These are phyloP conservation scores for Boletus rubescentipes DNA, from an alignment of 768 basidiomycete genomes.

Conservation along the genomic window DNA sequence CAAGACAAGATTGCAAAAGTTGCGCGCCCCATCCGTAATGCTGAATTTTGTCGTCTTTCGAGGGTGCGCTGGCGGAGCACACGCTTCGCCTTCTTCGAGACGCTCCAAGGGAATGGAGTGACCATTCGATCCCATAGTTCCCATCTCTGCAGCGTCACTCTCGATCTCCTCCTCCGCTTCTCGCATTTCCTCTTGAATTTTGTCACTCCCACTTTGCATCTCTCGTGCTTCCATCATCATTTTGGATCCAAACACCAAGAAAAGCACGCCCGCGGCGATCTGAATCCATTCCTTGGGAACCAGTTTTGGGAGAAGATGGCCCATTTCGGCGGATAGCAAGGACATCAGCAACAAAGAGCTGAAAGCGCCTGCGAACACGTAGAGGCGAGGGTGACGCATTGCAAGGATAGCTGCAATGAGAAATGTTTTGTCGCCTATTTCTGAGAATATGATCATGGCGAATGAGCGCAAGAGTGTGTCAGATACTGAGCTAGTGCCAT, in stretches of 20 bases:
- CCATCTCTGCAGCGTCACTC: constrained; percentile 61
- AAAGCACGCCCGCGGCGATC: constrained; percentile 72
- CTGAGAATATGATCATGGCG: constrained; percentile 88
- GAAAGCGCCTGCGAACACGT: constrained; percentile 89
- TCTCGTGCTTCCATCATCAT: constrained; percentile 83
- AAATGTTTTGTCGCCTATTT: constrained; percentile 96
- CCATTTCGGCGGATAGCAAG: constrained; percentile 89
- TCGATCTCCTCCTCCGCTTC: constrained; percentile 97
- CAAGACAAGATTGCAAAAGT: constrained; percentile 77
- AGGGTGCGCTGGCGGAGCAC: constrained; percentile 10
- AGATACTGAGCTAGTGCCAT: constrained; percentile 8
- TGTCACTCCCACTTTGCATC: constrained; percentile 77
- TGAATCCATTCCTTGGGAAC: constrained; percentile 73
- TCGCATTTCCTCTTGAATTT: constrained; percentile 91
- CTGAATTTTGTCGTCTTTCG: constrained; percentile 20
- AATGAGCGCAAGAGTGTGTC: constrained; percentile 76
- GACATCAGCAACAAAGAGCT: constrained; percentile 91
- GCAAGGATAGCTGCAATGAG: constrained; percentile 88
- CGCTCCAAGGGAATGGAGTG: constrained; percentile 64
- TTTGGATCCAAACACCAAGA: constrained; percentile 86
- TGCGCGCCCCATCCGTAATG: constrained; percentile 66
- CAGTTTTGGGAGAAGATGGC: constrained; percentile 82
- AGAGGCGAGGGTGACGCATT: constrained; percentile 84
- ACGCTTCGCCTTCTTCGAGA: constrained; percentile 65
- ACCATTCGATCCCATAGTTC: constrained; percentile 29